phyloP scores from a whole-genome alignment of 192 early-diverging fungal species.

The Podila epicladia region DNA sequence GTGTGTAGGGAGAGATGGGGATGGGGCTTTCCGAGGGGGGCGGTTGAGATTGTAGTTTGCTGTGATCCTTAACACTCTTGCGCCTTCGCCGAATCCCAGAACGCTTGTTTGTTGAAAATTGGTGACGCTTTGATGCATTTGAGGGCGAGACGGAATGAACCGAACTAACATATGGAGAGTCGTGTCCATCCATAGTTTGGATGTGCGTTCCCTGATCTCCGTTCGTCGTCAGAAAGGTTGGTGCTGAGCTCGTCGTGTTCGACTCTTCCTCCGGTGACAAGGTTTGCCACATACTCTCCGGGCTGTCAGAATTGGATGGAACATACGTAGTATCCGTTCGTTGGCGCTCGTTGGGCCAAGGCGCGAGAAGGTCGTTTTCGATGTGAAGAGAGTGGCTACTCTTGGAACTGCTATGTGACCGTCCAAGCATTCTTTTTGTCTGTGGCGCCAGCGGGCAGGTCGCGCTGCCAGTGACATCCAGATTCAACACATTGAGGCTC shows the following conservation, averaged over 20 bases:
- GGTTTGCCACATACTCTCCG: constrained; percentile 40
- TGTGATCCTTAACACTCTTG: constrained; percentile 33
- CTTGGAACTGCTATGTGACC: constrained; percentile 10
- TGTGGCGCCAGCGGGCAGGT: constrained; percentile 36
- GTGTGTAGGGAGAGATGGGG: constrained; percentile 24
- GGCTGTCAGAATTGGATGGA: background rate
- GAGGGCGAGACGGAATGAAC: constrained; percentile 21
- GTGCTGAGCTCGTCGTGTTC: background rate
- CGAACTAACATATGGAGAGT: constrained; percentile 20
- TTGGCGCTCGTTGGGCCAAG: constrained; percentile 17
- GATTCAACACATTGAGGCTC: constrained; percentile 31
- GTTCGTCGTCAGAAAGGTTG: background rate
- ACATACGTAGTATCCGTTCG: constrained; percentile 9
- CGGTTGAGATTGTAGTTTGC: background rate
- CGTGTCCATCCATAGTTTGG: constrained; percentile 6
- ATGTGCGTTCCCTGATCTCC: background rate
- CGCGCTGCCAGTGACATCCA: constrained; percentile 42
- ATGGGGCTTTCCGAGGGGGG: constrained; percentile 24
- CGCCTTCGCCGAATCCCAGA: constrained; percentile 30
- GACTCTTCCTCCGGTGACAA: constrained; percentile 10
- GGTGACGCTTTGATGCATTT: constrained; percentile 20
- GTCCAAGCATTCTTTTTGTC: constrained; percentile 33
- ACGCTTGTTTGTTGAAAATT: constrained; percentile 36
- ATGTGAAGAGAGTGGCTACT: constrained; percentile 2
- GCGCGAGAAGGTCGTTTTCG: constrained; percentile 8